These are phyloP conservation scores for Penicillium alfredii DNA, from an alignment of 495 filamentous ascomycete genomes.

Conservation along the genomic window DNA sequence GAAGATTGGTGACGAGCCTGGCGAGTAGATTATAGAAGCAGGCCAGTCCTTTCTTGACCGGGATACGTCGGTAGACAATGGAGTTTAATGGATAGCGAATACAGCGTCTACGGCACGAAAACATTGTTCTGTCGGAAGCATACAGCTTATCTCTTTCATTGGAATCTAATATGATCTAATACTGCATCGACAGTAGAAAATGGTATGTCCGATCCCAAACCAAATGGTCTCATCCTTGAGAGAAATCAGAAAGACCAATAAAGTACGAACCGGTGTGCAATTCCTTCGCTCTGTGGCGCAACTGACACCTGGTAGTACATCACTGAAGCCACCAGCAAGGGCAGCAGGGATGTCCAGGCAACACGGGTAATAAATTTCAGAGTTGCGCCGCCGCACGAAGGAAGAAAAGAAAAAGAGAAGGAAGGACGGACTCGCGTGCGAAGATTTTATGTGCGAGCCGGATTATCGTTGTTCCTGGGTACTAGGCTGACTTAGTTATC, in stretches of 20 bases:
- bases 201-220: constrained; percentile 46
- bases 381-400: constrained; percentile 60
- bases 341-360: constrained; percentile 43
- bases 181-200: too few species aligned
- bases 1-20: constrained; percentile 80
- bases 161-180: too few species aligned
- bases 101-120: too few species aligned
- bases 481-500: too few species aligned
- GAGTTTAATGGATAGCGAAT: too few species aligned
- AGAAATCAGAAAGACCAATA: constrained; percentile 44
- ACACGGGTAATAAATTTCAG: constrained; percentile 42
- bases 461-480: constrained; percentile 11
- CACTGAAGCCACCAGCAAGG: constrained; percentile 26
- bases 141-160: too few species aligned
- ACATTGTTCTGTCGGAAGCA: too few species aligned
- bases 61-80: too few species aligned
- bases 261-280: constrained; percentile 54
- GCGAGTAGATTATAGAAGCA: constrained; percentile 41
- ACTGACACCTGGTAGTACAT: constrained; percentile 53
- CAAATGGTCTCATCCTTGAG: constrained; percentile 44
- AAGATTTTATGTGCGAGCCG: constrained; percentile 24
- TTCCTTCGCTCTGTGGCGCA: constrained; percentile 55
- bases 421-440: constrained; percentile 6
- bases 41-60: constrained; percentile 1
- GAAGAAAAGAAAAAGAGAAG: constrained; percentile 39